Evolutionary conservation across 1,284 basidiomycete species (phyloP).

Genomic region (Sutorius eximius): DNA sequence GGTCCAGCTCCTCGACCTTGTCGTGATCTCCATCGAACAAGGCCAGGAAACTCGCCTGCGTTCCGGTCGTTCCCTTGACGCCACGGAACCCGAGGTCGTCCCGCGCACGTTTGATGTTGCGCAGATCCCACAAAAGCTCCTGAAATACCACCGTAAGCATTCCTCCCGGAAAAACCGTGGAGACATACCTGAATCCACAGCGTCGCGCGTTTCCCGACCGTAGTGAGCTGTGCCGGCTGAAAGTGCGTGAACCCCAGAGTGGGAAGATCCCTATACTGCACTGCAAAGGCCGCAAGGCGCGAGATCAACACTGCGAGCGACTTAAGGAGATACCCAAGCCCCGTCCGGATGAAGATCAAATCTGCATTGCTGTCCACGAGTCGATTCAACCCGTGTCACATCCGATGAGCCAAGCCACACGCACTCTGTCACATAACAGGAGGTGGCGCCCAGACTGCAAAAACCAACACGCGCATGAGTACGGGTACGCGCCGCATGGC

Average conservation of each 20-base stretch:
- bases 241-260: conserved; percentile 99
- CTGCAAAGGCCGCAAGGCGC: conserved; percentile 79
- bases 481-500: background rate
- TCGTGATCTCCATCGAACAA: conserved; percentile 95
- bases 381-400: conserved; percentile 19
- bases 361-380: conserved; percentile 79
- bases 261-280: conserved; percentile 74
- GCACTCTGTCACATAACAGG: conserved; percentile 98
- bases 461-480: conserved; percentile 10
- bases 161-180: background rate
- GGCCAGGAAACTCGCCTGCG: conserved; percentile 93
- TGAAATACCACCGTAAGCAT: conserved; percentile 29
- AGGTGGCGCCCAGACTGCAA: conserved; percentile 87
- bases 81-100: conserved; percentile 97
- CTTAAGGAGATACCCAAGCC: conserved; percentile 80
- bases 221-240: conserved; percentile 98
- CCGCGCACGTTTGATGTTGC: conserved; percentile 88
- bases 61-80: conserved; percentile 98
- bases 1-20: conserved; percentile 93
- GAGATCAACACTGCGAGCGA: conserved; percentile 91
- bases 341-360: conserved; percentile 92
- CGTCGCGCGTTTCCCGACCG: conserved; percentile 98
- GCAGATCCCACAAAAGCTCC: conserved; percentile 96
- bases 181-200: conserved; percentile 86
- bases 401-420: conserved; percentile 30